Evolutionary conservation across 371 early-diverging fungal genomes (phyloP).

Genomic region (Mortierella sp.): DNA sequence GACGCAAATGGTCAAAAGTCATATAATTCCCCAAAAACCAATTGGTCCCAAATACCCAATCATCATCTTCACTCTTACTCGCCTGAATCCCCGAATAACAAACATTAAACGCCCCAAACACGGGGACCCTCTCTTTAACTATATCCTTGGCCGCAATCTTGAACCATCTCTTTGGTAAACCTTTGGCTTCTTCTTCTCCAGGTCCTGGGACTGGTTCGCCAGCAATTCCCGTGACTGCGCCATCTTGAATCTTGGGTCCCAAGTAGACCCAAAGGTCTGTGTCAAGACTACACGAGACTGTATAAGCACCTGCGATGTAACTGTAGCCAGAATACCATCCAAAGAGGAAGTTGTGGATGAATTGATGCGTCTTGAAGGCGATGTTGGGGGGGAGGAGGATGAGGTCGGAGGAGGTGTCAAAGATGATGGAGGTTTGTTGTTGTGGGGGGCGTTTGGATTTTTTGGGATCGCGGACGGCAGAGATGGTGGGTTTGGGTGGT

Average conservation of each 20-base stretch:
- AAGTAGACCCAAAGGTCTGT: conserved; percentile 31
- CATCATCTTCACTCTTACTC: conserved; percentile 36
- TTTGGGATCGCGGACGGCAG: neutral
- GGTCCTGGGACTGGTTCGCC: neutral
- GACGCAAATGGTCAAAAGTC: conserved; percentile 25
- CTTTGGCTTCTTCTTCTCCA: neutral
- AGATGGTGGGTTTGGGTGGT: neutral
- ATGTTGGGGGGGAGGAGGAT: conserved; percentile 31
- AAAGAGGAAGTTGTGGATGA: conserved; percentile 35
- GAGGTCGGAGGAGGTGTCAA: conserved; percentile 30
- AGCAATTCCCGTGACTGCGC: neutral
- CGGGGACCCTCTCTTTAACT: conserved; percentile 19
- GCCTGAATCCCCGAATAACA: conserved; percentile 36
- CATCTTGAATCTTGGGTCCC: neutral
- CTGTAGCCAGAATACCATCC: conserved; percentile 32
- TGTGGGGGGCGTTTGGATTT: neutral
- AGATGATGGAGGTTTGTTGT: conserved; percentile 18
- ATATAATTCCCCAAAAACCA: conserved; percentile 40
- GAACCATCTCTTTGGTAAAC: conserved; percentile 5
- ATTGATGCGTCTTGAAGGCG: conserved; percentile 10
- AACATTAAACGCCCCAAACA: conserved; percentile 17
- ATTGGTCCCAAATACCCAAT: conserved; percentile 31
- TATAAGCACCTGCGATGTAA: conserved; percentile 14
- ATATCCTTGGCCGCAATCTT: conserved; percentile 26
- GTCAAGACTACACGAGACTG: conserved; percentile 27